Percentiles rank a stretch among this genome's conserved stretches.
These are phyloP conservation scores for Hypoxylon cercidicola DNA, from an alignment of 495 filamentous ascomycete species.

Conservation along the genomic window DNA sequence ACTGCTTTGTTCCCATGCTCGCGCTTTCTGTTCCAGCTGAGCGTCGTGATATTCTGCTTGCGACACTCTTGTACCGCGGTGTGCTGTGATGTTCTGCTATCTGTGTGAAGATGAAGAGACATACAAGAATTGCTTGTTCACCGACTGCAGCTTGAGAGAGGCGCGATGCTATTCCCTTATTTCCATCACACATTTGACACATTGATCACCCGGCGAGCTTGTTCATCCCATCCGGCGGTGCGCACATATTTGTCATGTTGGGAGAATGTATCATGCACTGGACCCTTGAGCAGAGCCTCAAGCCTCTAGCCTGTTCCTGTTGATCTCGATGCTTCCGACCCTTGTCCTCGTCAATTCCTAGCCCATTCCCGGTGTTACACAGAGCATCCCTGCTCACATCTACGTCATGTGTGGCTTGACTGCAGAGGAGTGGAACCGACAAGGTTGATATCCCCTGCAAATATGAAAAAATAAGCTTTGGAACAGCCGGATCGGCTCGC, in stretches of 20 bases:
- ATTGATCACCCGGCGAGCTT: neutral
- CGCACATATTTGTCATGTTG: neutral
- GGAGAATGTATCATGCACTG: neutral
- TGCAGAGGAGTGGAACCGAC: slow-evolving; percentile 1
- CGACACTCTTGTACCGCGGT: no score
- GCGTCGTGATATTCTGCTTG: no score
- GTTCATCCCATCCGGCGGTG: neutral
- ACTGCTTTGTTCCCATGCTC: no score
- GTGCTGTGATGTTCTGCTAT: no score
- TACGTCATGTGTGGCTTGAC: slow-evolving; percentile 24
- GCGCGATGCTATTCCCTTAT: no score
- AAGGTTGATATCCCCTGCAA: neutral
- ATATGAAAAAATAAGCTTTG: slow-evolving; percentile 17
- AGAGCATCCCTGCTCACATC: slow-evolving; percentile 19
- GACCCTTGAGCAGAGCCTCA: neutral
- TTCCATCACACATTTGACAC: no score
- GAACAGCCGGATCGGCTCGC: slow-evolving; percentile 19
- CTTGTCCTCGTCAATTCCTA: slow-evolving; percentile 18
- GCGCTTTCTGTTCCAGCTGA: no score
- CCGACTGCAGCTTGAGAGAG: no score
- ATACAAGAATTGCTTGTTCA: no score
- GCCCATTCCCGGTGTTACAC: slow-evolving; percentile 10
- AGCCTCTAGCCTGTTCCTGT: slow-evolving; percentile 25
- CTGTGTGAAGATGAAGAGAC: no score
- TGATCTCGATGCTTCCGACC: slow-evolving; percentile 20